Evolutionary conservation across 306 rosid genomes (phyloP), one percentile per base, ranked within the genome.

Genomic region (Comarum palustre): DNA sequence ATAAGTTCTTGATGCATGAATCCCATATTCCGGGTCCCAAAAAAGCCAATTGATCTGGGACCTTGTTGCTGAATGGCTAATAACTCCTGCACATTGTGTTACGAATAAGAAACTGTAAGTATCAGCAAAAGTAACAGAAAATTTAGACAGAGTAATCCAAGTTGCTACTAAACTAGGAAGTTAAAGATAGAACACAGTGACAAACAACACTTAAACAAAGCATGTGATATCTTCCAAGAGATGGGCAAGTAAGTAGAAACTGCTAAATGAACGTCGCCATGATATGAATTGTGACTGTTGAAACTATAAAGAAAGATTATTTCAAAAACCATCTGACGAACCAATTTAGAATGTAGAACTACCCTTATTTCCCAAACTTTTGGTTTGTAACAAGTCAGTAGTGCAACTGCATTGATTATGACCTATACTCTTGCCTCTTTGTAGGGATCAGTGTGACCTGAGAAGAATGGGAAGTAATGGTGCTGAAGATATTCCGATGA

Each of bases 21-120:
- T 72, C 99, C 99, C 99, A 94, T 94, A 83, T 94, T 94, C 78
- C 99, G 81, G 6, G 99, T 94, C 75, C 97, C 99, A 83, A 94
- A 94, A 81, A 94, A 94, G 70, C 97, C 97, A 73, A 94, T 91
- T 76, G 99, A 77, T 87, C 99, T 85, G 60, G 99, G 99, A 74
- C 99, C 99, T 88, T 94, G 97, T 83, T 94, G 99, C 80, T 94
- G 99, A 88, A 94, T 94, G 79, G 99, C 99, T 76, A 94, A 82
- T 79, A 94, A 84, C 78, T 94, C 99, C 99, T 94, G 89, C 68
- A 69, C 55, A 74, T 80, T 22, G 29, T 7, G 17, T 29, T 32
- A 47, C 4, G 11, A 31, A 69, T 41, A 54, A 55, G 48, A 45
- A 58, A 73, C 46, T 22, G 29, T 59, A 36, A 60, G 19, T 5